A percentile compares a stretch with the other conserved stretches of the same genome.
Conservation (phyloP, 2,329 filamentous ascomycete species). For the Epichloe typhina region DNA sequence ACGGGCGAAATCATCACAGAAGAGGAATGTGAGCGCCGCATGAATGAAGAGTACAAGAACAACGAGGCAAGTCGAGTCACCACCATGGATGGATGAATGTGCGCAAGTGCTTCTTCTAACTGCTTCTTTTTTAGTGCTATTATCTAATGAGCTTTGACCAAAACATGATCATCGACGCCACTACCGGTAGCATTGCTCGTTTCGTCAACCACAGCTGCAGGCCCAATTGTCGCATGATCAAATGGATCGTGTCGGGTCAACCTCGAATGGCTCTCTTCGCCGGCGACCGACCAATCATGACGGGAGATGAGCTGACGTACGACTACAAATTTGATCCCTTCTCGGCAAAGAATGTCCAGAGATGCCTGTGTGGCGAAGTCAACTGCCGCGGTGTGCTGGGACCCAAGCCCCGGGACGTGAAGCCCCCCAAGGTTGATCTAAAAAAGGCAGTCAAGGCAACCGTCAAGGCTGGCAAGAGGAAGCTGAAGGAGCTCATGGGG, state of each 20-base stretch:
- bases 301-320: constrained; percentile 91
- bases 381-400: constrained; percentile 54
- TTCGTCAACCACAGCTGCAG: constrained; percentile 98
- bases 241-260: constrained; percentile 89
- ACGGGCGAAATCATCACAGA: constrained; percentile 96
- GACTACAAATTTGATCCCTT: constrained; percentile 69
- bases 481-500: constrained; percentile 37
- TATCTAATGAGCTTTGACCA: constrained; percentile 98
- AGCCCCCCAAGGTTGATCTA: constrained; percentile 32
- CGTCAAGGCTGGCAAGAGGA: constrained; percentile 40
- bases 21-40: constrained; percentile 80
- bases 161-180: constrained; percentile 97
- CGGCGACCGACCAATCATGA: constrained; percentile 78
- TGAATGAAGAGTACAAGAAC: constrained; percentile 87
- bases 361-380: constrained; percentile 47
- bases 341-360: constrained; percentile 54
- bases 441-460: constrained; percentile 26
- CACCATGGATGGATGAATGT: background rate
- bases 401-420: constrained; percentile 45
- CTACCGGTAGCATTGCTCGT: constrained; percentile 85
- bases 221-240: constrained; percentile 95
- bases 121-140: constrained; percentile 53
- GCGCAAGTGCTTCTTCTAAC: background rate
- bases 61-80: constrained; percentile 54
- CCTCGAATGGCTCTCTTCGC: constrained; percentile 96